phyloP scores from a whole-genome alignment of 495 filamentous ascomycete genomes.

The Lasiosphaeria hispida region DNA sequence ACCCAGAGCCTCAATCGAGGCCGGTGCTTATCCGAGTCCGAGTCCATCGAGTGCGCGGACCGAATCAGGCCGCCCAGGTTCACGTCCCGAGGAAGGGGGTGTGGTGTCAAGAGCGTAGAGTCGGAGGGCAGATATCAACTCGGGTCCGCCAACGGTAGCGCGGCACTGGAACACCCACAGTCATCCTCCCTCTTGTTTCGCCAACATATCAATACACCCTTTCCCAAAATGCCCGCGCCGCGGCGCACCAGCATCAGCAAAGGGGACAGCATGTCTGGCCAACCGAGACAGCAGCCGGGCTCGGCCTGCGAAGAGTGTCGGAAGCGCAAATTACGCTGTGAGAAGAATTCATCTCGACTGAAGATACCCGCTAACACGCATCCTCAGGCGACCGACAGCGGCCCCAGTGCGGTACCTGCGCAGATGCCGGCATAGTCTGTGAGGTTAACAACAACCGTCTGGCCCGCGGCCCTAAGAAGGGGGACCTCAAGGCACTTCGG shows the following conservation, averaged over 20 bases:
- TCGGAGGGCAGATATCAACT: too few relatives aligned
- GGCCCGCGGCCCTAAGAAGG: slow-evolving; percentile 52
- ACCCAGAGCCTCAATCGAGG: too few relatives aligned
- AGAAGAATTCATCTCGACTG: slow-evolving; percentile 3
- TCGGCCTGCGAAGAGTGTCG: slow-evolving; percentile 50
- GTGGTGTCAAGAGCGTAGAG: too few relatives aligned
- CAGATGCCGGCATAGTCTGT: slow-evolving; percentile 47
- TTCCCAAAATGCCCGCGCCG: slow-evolving; percentile 14
- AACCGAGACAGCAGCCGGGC: slow-evolving; percentile 42
- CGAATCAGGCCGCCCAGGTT: too few relatives aligned
- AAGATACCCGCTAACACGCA: neutral
- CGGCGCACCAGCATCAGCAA: slow-evolving; percentile 21
- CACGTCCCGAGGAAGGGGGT: too few relatives aligned
- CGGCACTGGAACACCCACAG: too few relatives aligned
- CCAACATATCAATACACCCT: neutral
- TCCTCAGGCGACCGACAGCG: slow-evolving; percentile 45
- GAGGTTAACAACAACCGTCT: slow-evolving; percentile 47
- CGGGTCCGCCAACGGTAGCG: too few relatives aligned
- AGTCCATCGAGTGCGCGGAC: too few relatives aligned
- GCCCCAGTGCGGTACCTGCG: slow-evolving; percentile 51
- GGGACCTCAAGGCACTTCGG: slow-evolving; percentile 50
- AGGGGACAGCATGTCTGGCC: slow-evolving; percentile 8
- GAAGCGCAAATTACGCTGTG: slow-evolving; percentile 47
- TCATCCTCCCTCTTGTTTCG: slow-evolving; percentile 2
- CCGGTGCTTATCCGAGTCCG: too few relatives aligned